Evolutionary conservation across 1,284 basidiomycete genomes (phyloP).

Genomic region (Mycena sp.): DNA sequence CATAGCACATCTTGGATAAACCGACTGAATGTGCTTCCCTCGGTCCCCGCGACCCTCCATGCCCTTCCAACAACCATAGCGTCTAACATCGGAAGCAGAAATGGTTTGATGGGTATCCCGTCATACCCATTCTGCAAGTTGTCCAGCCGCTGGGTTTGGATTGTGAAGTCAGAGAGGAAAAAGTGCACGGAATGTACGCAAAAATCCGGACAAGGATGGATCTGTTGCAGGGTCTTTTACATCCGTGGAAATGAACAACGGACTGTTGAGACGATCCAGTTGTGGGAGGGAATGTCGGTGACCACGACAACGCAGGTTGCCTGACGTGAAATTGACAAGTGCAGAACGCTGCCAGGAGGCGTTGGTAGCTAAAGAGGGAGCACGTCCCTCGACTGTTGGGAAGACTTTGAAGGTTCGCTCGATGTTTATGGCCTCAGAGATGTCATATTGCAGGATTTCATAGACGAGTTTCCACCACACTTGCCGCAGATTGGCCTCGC

Average conservation of each 20-base stretch:
- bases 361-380: not conserved
- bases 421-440: conserved; percentile 49
- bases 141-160: conserved; percentile 48
- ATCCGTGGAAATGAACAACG: conserved; percentile 80
- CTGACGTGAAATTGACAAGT: not conserved
- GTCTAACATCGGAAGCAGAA: conserved; percentile 73
- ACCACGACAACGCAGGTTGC: conserved; percentile 29
- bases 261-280: conserved; percentile 58
- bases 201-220: conserved; percentile 58
- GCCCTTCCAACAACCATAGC: conserved; percentile 72
- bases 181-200: conserved; percentile 74
- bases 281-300: conserved; percentile 30
- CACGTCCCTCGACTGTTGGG: not conserved
- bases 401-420: conserved; percentile 9
- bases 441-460: conserved; percentile 49
- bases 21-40: conserved; percentile 76
- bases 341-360: not conserved
- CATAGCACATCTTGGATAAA: conserved; percentile 76
- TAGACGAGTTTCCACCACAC: conserved; percentile 69
- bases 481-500: conserved; percentile 51
- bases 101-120: conserved; percentile 56
- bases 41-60: conserved; percentile 68
- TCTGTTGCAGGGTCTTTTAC: conserved; percentile 55
- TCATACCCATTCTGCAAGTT: conserved; percentile 64
- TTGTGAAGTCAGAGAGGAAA: conserved; percentile 65